A percentile compares a stretch with the other conserved stretches of the same genome.
Conservation (phyloP, 1,284 basidiomycete genomes). For the Anthracocystis panici-leucophaei region DNA sequence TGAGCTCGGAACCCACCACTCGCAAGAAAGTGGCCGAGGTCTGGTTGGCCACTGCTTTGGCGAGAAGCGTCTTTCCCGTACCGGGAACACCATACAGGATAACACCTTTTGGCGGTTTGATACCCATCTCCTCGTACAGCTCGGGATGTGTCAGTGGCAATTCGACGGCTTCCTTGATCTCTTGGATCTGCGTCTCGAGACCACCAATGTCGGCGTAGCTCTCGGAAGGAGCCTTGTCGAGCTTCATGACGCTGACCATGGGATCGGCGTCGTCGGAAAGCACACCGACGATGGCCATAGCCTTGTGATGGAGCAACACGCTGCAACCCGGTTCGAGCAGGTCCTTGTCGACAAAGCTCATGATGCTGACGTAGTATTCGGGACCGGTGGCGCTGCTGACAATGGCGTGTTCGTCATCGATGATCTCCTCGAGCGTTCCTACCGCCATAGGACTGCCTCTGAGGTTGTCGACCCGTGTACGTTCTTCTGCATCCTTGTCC, state of each 20-base stretch:
- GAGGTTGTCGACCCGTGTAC: conserved; percentile 92
- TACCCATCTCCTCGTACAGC: conserved; percentile 99
- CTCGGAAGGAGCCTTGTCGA: conserved; percentile 94
- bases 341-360: conserved; percentile 99
- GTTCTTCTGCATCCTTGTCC: conserved; percentile 95
- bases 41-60: conserved; percentile 98
- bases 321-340: conserved; percentile 95
- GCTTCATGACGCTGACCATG: conserved; percentile 97
- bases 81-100: conserved; percentile 98
- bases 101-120: conserved; percentile 98
- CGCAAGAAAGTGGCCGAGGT: conserved; percentile 98
- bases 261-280: conserved; percentile 97
- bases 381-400: conserved; percentile 94
- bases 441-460: conserved; percentile 96
- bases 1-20: conserved; percentile 96
- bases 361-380: conserved; percentile 97
- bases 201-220: conserved; percentile 99
- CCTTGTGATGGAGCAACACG: conserved; percentile 96
- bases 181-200: conserved; percentile 94
- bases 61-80: conserved; percentile 96
- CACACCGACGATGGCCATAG: conserved; percentile 93
- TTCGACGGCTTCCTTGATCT: conserved; percentile 99
- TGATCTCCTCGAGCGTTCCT: conserved; percentile 97
- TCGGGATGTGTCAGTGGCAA: conserved; percentile 97
- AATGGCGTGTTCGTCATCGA: conserved; percentile 99